Base-by-base conservation (phyloP, 2,329 filamentous ascomycete genomes). In the Verticillium dahliae region DNA sequence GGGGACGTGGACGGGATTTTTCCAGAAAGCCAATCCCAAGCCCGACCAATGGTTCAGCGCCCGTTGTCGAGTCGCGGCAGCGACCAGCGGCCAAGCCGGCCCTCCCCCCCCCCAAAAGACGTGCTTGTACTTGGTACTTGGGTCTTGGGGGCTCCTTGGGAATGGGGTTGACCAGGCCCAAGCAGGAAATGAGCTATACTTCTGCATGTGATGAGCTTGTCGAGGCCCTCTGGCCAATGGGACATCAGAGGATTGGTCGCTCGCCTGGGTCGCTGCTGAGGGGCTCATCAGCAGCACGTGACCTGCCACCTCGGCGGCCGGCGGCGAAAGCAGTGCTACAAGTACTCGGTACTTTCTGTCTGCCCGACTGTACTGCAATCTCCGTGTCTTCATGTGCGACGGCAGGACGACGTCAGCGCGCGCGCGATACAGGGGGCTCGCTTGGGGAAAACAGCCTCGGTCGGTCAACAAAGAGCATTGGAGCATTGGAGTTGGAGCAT, bases 1-100 rank as follows among this genome's bases (percentile, higher is more conserved):
- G 66, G 65, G 66, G 65, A 65, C 45, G n/a, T 52, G 45, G 7
- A 52, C 45, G 45, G 45, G 45, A 67, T 63, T 66, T 67, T 62
- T 62, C 59, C 62, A 34, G 54, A 50, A 60, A 57, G 62, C 59
- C 31, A 50, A 45, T 38, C 45, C 45, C 45, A 27, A 22, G n/a
- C n/a, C 18, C 45, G 22, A 52, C 45, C 45, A 52, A 52, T 52
- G 45, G 45, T 18, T 13, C 45, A 52, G 18, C n/a, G 45, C 45
- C 45, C 45, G 22, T 52, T 52, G 45, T 52, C 45, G 45, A 50
- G 45, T 50, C 45, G 45, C 45, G 45, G 45, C 45, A 50, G 45
- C 45, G 45, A 18, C 45, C 4, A n/a, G n/a, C 45, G 45, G 45
- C 45, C 45, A 52, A 52, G 45, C 18, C 45, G 45, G 45, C n/a